Evolutionary conservation across 2,329 filamentous ascomycete genomes (phyloP), one percentile per base, ranked within the genome.

Genomic region (Parastagonospora avenae): DNA sequence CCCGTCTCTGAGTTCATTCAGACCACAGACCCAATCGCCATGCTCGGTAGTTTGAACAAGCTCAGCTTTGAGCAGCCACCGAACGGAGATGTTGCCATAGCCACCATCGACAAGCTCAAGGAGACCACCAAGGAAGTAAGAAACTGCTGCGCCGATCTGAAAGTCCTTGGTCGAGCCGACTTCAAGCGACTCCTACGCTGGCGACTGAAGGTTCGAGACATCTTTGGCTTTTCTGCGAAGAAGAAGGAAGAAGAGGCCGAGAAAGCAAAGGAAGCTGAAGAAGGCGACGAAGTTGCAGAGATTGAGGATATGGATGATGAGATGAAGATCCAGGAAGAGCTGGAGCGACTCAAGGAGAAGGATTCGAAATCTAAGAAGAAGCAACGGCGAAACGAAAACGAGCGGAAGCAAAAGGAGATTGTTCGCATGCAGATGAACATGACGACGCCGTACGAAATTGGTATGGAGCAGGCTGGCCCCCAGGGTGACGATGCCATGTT

Each of bases 341-440:
- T 99, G 28, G 88, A 95, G 64, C 82, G 82, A 3, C 80, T 97
- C 66, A 90, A 89, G 60, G 92, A 97, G 24, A 88, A 87, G 65
- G 90, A 94, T 57, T 85, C 77, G 37, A 74, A 87, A 16, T 86
- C 87, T 63, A 93, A 87, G 74, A 95, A 92, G 77, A 88, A 91
- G 63, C 90, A 96, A 66, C 85, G 88, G 61, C 84, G 92, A 59
- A 90, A 83, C 64, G 92, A 96, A 53, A 99, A 99, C 60, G 94
- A 99, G 74, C 86, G 86, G 73, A 97, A 96, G 75, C 90, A 94
- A 63, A 94, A 90, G 63, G 94, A 97, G 59, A 91, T 97, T 53
- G 82, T 96, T n/a, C 87, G 94, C 30, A 89, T 99, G 88, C 94
- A 99, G 74, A 86, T 99, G 79, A 88, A 97, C 77, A 99, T 99